These are phyloP conservation scores for Mycosphaerella sp. DNA, from an alignment of 2,329 filamentous ascomycete species.

Conservation along the genomic window DNA sequence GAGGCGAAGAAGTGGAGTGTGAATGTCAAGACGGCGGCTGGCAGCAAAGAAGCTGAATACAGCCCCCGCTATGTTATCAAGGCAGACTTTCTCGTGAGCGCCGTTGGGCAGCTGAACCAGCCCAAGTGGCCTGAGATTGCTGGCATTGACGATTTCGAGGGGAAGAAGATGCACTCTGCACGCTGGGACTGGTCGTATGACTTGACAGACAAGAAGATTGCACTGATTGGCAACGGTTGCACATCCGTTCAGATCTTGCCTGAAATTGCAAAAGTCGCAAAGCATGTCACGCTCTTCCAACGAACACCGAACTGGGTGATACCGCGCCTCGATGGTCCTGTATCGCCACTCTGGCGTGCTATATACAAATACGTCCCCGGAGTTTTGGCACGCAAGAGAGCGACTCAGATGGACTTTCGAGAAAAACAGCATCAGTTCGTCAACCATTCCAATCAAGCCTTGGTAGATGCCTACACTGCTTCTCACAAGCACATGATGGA, in stretches of 20 bases:
- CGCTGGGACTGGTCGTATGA: constrained; percentile 57
- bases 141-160: constrained; percentile 45
- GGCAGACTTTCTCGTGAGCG: constrained; percentile 53
- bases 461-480: constrained; percentile 38
- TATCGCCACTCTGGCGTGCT: constrained; percentile 40
- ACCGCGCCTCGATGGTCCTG: constrained; percentile 46
- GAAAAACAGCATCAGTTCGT: constrained; percentile 45
- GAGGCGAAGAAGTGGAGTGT: constrained; percentile 47
- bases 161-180: constrained; percentile 52
- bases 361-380: constrained; percentile 49
- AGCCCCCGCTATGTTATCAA: constrained; percentile 47
- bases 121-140: constrained; percentile 47
- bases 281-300: constrained; percentile 51
- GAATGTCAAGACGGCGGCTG: constrained; percentile 44
- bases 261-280: constrained; percentile 48
- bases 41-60: constrained; percentile 51
- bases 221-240: constrained; percentile 55
- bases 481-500: constrained; percentile 40
- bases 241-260: constrained; percentile 56
- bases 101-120: constrained; percentile 56
- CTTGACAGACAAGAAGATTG: constrained; percentile 50
- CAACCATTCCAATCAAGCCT: constrained; percentile 37
- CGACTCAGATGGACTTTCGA: constrained; percentile 50
- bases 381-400: constrained; percentile 46
- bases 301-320: constrained; percentile 56